Percentiles rank a stretch among this genome's conserved stretches.
Evolutionary conservation across 192 early-diverging fungal genomes (phyloP).

Genomic region (Backusella psychrophila): DNA sequence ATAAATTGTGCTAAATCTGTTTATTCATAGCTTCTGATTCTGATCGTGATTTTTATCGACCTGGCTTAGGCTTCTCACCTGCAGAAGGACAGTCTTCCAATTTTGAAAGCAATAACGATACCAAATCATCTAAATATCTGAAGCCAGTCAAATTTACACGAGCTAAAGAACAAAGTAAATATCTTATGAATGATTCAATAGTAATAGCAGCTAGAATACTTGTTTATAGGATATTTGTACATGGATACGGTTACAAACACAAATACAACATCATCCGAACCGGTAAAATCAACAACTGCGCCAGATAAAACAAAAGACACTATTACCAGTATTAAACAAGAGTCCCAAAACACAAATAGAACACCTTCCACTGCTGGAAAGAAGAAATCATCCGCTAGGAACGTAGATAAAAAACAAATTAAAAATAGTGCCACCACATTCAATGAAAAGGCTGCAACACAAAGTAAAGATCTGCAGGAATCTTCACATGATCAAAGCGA

Average conservation of each 20-base stretch:
- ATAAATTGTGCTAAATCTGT: neutral
- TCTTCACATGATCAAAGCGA: neutral
- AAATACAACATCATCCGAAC: neutral
- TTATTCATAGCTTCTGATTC: neutral
- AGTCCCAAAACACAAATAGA: neutral
- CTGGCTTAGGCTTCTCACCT: neutral
- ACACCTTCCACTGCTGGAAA: neutral
- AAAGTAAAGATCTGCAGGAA: neutral
- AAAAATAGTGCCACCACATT: neutral
- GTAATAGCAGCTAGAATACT: neutral
- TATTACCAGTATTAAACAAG: neutral
- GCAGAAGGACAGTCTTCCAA: neutral
- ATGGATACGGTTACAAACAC: neutral
- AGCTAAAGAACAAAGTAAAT: neutral
- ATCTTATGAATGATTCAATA: neutral
- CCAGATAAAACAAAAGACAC: neutral
- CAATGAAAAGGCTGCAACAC: neutral
- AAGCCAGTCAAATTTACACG: neutral
- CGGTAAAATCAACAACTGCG: neutral
- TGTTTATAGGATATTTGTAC: neutral
- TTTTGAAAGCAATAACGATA: neutral
- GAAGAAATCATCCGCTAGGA: neutral
- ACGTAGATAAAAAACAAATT: neutral
- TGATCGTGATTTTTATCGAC: neutral
- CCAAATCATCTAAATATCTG: neutral